A percentile compares a stretch with the other conserved stretches of the same genome.
These are phyloP conservation scores for Podila horticola DNA, from an alignment of 192 early-diverging fungal genomes.

Conservation along the genomic window DNA sequence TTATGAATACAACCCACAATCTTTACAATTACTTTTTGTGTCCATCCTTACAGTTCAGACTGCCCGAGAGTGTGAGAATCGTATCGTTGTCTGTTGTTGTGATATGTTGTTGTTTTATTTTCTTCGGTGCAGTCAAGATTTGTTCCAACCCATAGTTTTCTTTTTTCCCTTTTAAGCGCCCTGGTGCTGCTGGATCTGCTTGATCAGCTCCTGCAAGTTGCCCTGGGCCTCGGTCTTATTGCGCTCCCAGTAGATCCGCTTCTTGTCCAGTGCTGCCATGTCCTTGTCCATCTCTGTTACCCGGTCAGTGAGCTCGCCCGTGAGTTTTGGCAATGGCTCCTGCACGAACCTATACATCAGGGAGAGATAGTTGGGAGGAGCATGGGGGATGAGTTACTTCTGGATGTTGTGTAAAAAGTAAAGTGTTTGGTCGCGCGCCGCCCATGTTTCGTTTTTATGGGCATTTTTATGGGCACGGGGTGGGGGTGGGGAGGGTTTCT, in stretches of 20 bases:
- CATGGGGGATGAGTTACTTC: background rate
- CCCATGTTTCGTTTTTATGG: too few species aligned
- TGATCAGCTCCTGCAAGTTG: conserved; percentile 52
- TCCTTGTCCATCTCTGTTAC: conserved; percentile 59
- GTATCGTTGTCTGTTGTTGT: too few species aligned
- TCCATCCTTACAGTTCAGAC: too few species aligned
- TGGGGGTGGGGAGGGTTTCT: background rate
- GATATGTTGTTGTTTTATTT: too few species aligned
- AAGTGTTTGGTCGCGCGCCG: too few species aligned
- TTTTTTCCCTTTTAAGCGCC: background rate
- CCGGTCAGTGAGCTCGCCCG: conserved; percentile 47
- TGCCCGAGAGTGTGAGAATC: too few species aligned
- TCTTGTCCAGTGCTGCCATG: conserved; percentile 60
- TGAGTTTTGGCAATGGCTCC: conserved; percentile 57
- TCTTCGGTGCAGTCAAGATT: too few species aligned
- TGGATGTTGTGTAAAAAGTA: background rate
- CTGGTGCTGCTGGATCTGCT: conserved; percentile 35
- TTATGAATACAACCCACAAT: too few species aligned
- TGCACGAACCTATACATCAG: conserved; percentile 61
- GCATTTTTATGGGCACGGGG: too few species aligned
- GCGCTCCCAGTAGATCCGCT: conserved; percentile 66
- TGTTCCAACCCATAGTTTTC: too few species aligned
- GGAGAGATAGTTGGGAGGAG: background rate
- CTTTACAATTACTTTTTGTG: too few species aligned
- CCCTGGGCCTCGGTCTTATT: conserved; percentile 63